Evolutionary conservation across 805 yeast species (phyloP), one percentile per base, ranked within the genome.

Genomic region (Metschnikowia kunwiensis): DNA sequence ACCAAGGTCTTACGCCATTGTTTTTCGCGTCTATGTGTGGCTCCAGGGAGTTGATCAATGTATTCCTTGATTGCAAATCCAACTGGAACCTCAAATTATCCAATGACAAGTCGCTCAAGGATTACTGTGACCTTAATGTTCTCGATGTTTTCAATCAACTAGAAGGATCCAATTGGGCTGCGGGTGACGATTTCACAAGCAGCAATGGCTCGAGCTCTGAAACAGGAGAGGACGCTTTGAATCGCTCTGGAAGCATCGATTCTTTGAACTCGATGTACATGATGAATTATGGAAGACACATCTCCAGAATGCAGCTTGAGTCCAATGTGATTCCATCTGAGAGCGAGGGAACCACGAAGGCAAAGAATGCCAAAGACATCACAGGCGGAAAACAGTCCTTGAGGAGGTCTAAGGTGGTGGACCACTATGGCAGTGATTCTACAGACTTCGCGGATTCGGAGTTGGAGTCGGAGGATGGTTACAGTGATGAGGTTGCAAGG

Each of bases 1-100:
- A 73, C 27, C 85, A 81, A 54, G 96, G 95, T 1, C 76, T 77
- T 44, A 82, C 96, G 0, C 95, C 98, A 4, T 66, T 93, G 39
- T 96, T 89, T 58, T 80, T 84, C 54, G 96, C 97, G 0, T 76
- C 87, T 21, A 57, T 89, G 49, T 69, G 72, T 47, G 96, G 96
- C 21, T 74, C 83, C 52, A 66, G 85, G 34, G 80, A 75, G 30
- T 68, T 82, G 25, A 82, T 86, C 43, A 70, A 73, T 28, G 53
- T 81, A 27, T 68, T 86, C 44, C 55, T 81, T 27, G 78, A 72
- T 24, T 80, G 82, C 54, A 81, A 79, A 34, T 83, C 91, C 1
- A 78, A 75, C 47, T 59, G 74, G 44, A 64, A 69, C 24, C 56
- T 72, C 38, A 74, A 63, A 50, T 69, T 84, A 17, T 60, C 68